These are phyloP conservation scores for Yamadazyma scolyti DNA, from an alignment of 805 yeast species.

Conservation along the genomic window DNA sequence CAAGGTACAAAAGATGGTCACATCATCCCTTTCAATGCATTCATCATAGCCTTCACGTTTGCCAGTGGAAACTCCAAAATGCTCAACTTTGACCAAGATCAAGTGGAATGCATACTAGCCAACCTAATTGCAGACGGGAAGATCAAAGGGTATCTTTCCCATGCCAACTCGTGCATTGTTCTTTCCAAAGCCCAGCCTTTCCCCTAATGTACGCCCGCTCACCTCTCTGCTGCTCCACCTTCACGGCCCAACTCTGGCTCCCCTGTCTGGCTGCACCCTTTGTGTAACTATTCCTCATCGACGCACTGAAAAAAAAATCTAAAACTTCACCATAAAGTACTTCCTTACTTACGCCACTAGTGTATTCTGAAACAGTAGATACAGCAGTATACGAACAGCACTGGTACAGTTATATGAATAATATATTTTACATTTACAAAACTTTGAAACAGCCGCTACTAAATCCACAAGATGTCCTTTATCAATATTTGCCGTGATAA, in stretches of 20 bases:
- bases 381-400: no score
- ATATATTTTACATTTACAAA: no score
- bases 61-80: constrained; percentile 17
- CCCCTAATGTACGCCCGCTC: constrained; percentile 7
- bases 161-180: constrained; percentile 68
- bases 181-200: constrained; percentile 73
- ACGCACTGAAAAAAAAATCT: no score
- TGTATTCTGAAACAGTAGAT: no score
- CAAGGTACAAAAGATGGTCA: constrained; percentile 21
- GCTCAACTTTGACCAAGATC: constrained; percentile 34
- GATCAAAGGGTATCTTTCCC: constrained; percentile 80
- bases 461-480: constrained; percentile 55
- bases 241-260: no score
- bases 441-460: no score
- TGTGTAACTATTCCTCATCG: no score
- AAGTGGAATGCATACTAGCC: constrained; percentile 68
- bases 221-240: background rate
- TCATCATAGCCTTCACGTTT: constrained; percentile 41
- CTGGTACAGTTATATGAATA: constrained; percentile 7
- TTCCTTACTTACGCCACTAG: no score
- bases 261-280: no score
- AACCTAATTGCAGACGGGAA: constrained; percentile 55
- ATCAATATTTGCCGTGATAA: constrained; percentile 96
- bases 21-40: constrained; percentile 38
- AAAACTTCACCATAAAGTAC: no score